Conservation (phyloP, 371 early-diverging fungal genomes). For the Circinella minor region DNA sequence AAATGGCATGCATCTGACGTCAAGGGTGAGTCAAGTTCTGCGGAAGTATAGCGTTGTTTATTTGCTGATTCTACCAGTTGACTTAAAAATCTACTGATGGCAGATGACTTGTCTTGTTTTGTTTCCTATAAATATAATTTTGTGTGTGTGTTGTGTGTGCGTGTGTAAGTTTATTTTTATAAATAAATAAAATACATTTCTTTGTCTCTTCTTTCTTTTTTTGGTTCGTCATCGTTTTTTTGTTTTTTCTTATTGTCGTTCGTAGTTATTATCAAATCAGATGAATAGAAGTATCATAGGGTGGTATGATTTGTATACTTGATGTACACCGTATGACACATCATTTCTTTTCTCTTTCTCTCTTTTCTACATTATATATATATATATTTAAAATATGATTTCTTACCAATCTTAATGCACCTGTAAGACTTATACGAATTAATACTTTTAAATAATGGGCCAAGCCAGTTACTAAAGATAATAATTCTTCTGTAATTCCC, state of each 20-base stretch:
- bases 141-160: slow-evolving; percentile 88
- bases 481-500: slow-evolving; percentile 88
- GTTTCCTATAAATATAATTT: slow-evolving; percentile 57
- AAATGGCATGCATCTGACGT: slow-evolving; percentile 77
- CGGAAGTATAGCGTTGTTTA: slow-evolving; percentile 29
- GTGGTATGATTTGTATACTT: slow-evolving; percentile 38
- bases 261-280: no score
- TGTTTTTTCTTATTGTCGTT: no score
- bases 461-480: slow-evolving; percentile 89
- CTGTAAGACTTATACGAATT: slow-evolving; percentile 88
- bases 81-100: slow-evolving; percentile 64
- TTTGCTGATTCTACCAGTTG: slow-evolving; percentile 69
- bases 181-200: no score
- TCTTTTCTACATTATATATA: no score
- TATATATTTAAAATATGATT: neutral
- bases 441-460: slow-evolving; percentile 93
- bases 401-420: slow-evolving; percentile 81
- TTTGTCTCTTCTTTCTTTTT: no score
- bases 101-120: slow-evolving; percentile 29
- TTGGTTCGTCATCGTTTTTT: no score
- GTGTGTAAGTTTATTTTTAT: slow-evolving; percentile 61
- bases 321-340: slow-evolving; percentile 53
- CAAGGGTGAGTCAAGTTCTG: slow-evolving; percentile 26
- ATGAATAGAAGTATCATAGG: slow-evolving; percentile 55
- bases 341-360: slow-evolving; percentile 51